Evolutionary conservation across 2,329 filamentous ascomycete species (phyloP), one percentile per base, ranked within the genome.

Genomic region (Onygenales sp.): DNA sequence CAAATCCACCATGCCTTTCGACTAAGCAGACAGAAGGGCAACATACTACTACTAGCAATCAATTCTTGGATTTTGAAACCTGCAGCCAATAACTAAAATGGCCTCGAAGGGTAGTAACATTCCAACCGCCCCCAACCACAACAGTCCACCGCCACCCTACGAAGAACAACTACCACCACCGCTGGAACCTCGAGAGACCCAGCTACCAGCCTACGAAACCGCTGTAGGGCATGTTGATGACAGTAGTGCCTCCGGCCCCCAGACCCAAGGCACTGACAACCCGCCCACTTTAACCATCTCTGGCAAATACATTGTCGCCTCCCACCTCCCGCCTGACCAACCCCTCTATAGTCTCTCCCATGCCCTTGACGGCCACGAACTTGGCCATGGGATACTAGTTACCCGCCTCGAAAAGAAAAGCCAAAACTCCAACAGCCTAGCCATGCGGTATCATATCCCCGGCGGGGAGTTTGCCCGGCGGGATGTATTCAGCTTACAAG

Each of bases 341-440:
- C 57, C 57, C n/a, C 43, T 59, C 45, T 59, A 59, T 42, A 58
- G 56, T 39, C 47, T 59, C 13, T 58, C 50, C 11, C 56, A 58
- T 33, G 58, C 51, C 27, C 36, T 59, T 13, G 58, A 59, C 44
- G 58, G 58, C 50, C 56, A 55, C 45, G 58, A 59, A 51, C 41
- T 58, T 14, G 58, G 51, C 38, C 33, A 38, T 31, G 54, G 54
- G 8, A 49, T 57, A 38, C 44, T 59, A 31, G 39, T 57, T 11
- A 57, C 57, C 7, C 56, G 58, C 5, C 51, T 57, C 31, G 57
- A 56, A 43, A 27, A 35, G 42, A 46, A 31, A 31, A n/a, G 1
- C 46, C 52, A 7, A 17, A 47, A n/a, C n/a, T 36, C 21, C 41
- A 39, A 35, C 42, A 42, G 32, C 11, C 43, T 21, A 51, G 52